These are phyloP conservation scores for Ophiocordyceps sinensis DNA, from an alignment of 2,329 filamentous ascomycete species.

Conservation along the genomic window DNA sequence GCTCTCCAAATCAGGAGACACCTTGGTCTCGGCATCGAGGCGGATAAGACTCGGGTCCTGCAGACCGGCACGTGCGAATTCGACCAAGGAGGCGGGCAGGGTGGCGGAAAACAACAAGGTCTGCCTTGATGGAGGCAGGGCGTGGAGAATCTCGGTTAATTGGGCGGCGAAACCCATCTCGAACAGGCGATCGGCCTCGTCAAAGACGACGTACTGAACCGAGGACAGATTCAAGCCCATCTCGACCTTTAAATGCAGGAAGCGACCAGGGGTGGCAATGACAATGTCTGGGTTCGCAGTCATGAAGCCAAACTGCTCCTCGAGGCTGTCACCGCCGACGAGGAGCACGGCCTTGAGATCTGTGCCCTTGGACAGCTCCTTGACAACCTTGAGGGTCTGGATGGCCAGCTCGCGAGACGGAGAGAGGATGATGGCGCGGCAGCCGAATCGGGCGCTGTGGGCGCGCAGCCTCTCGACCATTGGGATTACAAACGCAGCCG, in stretches of 20 bases:
- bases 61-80: conserved; percentile 85
- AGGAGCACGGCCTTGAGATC: conserved; percentile 82
- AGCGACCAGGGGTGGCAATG: conserved; percentile 92
- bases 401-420: conserved; percentile 88
- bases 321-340: conserved; percentile 87
- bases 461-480: conserved; percentile 91
- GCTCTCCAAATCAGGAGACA: conserved; percentile 89
- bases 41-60: conserved; percentile 86
- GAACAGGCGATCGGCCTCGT: conserved; percentile 92
- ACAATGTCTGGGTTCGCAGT: conserved; percentile 91
- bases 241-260: conserved; percentile 91
- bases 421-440: conserved; percentile 75
- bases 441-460: conserved; percentile 76
- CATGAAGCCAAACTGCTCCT: conserved; percentile 91
- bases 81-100: conserved; percentile 81
- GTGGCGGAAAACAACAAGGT: conserved; percentile 93
- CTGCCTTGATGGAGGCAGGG: conserved; percentile 70
- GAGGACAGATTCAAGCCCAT: conserved; percentile 88
- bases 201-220: conserved; percentile 88
- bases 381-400: conserved; percentile 91
- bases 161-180: conserved; percentile 98
- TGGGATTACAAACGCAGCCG: conserved; percentile 92
- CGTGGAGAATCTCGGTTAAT: conserved; percentile 81
- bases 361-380: conserved; percentile 81
- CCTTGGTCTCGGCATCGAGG: conserved; percentile 86